These are phyloP conservation scores for Hyaloperonospora brassicae DNA, from an alignment of 352 stramenopile genomes.

Conservation along the genomic window DNA sequence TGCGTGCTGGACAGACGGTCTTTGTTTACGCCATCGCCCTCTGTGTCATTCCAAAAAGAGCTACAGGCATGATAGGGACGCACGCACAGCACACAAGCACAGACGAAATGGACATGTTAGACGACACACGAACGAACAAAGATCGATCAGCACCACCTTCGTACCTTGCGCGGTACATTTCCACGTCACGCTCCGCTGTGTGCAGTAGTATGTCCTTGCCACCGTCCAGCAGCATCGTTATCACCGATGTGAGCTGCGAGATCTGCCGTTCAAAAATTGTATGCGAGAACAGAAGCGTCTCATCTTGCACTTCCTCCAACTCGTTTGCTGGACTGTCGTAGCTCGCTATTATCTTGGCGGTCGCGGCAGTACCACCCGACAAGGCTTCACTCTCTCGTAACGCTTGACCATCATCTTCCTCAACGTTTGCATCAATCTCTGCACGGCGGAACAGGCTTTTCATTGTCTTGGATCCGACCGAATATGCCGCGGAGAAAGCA, in stretches of 20 bases:
- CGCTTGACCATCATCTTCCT: not conserved
- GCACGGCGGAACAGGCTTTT: constrained; percentile 49
- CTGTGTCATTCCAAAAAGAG: constrained; percentile 17
- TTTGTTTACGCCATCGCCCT: constrained; percentile 2
- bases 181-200: constrained; percentile 24
- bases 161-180: constrained; percentile 29
- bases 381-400: constrained; percentile 12
- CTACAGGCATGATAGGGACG: constrained; percentile 15
- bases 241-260: constrained; percentile 33
- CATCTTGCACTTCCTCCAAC: constrained; percentile 21
- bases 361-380: constrained; percentile 9
- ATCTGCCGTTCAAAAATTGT: constrained; percentile 70
- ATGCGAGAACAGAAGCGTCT: constrained; percentile 45
- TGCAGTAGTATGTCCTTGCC: constrained; percentile 22
- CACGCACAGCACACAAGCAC: constrained; percentile 2
- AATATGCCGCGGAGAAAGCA: constrained; percentile 63
- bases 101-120: constrained; percentile 6
- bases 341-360: not conserved
- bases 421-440: constrained; percentile 18
- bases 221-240: constrained; percentile 25
- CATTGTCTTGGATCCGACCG: constrained; percentile 64
- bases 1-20: constrained; percentile 5
- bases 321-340: constrained; percentile 9
- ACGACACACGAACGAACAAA: not conserved
- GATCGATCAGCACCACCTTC: not conserved